Evolutionary conservation across 2,329 filamentous ascomycete genomes (phyloP).

Genomic region (Penicillium sp.): DNA sequence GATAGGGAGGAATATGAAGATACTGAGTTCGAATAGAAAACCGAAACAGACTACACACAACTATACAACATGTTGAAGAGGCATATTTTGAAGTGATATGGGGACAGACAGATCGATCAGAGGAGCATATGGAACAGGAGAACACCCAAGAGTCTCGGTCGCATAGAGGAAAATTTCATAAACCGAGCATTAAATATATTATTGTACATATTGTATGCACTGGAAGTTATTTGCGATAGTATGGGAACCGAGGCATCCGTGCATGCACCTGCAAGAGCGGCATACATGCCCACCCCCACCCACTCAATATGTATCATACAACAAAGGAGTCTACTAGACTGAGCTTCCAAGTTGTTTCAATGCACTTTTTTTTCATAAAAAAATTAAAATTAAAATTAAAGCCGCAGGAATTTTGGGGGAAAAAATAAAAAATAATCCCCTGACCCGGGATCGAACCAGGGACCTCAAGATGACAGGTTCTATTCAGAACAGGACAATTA

Average conservation of each 20-base stretch:
- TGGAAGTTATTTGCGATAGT: background rate
- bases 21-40: background rate
- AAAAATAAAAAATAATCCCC: background rate
- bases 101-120: too few relatives aligned
- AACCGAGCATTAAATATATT: background rate
- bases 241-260: background rate
- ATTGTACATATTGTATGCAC: background rate
- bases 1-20: background rate
- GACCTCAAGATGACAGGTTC: slow-evolving; percentile 7
- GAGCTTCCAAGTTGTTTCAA: background rate
- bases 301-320: background rate
- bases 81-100: too few relatives aligned
- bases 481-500: background rate
- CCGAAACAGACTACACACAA: background rate
- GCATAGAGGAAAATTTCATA: background rate
- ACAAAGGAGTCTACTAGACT: background rate
- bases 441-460: slow-evolving; percentile 6
- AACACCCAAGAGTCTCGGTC: too few relatives aligned
- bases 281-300: background rate
- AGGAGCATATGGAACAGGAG: too few relatives aligned
- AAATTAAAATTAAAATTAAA: too few relatives aligned
- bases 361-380: background rate
- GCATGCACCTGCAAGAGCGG: background rate
- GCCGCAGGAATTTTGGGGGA: too few relatives aligned
- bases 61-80: background rate